phyloP scores from a whole-genome alignment of 129 eudicot genomes.

The Lactuca saligna region DNA sequence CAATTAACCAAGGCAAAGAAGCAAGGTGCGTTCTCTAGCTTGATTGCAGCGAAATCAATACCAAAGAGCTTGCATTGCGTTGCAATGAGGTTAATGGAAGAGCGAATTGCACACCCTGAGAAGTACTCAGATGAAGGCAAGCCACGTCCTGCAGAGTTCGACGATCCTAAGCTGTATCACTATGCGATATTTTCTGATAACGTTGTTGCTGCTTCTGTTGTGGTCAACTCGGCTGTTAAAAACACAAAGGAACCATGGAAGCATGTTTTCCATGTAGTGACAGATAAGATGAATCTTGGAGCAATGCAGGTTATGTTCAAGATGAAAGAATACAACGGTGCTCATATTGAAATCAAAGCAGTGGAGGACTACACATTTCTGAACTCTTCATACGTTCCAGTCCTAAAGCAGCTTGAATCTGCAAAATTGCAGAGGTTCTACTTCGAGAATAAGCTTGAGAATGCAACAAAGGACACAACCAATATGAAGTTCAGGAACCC shows the following conservation, averaged over 20 bases:
- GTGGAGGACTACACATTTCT: constrained; percentile 68
- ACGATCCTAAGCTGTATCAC: constrained; percentile 74
- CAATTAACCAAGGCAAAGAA: constrained; percentile 72
- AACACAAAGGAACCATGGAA: constrained; percentile 72
- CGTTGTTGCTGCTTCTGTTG: constrained; percentile 84
- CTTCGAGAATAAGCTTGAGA: constrained; percentile 69
- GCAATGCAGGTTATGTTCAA: constrained; percentile 91
- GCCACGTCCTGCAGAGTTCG: constrained; percentile 50
- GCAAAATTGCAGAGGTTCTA: constrained; percentile 69
- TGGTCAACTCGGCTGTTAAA: constrained; percentile 77
- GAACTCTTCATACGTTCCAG: constrained; percentile 76
- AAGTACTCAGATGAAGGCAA: constrained; percentile 78
- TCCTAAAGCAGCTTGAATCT: constrained; percentile 72
- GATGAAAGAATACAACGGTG: constrained; percentile 68
- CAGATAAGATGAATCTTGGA: constrained; percentile 88
- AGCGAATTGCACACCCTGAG: constrained; percentile 71
- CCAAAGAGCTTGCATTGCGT: constrained; percentile 82
- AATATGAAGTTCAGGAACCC: constrained; percentile 84
- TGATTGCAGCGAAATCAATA: constrained; percentile 85
- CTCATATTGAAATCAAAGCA: constrained; percentile 79
- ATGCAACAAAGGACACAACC: constrained; percentile 71
- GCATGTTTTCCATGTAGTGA: constrained; percentile 76
- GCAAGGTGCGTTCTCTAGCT: constrained; percentile 82
- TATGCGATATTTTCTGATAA: constrained; percentile 78
- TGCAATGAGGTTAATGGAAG: constrained; percentile 81